Percentiles rank a stretch among this genome's conserved stretches.
Evolutionary conservation across 1,284 basidiomycete species (phyloP).

Genomic region (Gomphus bonarii): DNA sequence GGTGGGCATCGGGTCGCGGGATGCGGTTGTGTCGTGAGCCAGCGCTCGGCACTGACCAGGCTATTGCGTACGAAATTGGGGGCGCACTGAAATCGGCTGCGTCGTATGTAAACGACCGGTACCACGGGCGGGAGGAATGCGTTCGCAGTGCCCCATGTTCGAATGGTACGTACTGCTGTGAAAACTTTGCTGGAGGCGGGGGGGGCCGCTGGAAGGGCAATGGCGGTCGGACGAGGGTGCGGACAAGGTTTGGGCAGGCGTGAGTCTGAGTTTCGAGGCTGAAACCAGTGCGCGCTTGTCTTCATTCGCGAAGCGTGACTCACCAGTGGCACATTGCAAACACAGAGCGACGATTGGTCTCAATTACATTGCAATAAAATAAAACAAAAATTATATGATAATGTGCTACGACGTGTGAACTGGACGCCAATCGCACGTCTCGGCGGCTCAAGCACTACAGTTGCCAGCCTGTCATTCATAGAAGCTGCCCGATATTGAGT

Average conservation of each 20-base stretch:
- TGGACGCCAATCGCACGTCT: background rate
- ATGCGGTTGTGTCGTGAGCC: background rate
- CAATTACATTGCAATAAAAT: background rate
- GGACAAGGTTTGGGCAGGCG: slow-evolving; percentile 9
- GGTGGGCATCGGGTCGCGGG: slow-evolving; percentile 18
- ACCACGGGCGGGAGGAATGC: background rate
- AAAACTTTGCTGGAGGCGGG: background rate
- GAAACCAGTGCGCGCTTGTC: background rate
- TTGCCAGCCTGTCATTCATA: background rate
- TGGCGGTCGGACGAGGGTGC: background rate
- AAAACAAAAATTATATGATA: background rate
- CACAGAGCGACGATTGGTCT: background rate
- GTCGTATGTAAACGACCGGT: no score
- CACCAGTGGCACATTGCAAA: background rate
- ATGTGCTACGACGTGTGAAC: background rate
- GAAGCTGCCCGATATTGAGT: background rate
- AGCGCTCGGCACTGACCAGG: no score
- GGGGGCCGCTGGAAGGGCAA: background rate
- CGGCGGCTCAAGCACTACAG: background rate
- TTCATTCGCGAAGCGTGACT: background rate
- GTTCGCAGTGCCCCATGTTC: background rate
- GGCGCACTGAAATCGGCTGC: no score
- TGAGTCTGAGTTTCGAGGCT: background rate
- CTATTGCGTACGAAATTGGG: no score
- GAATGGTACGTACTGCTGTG: no score